phyloP scores from a whole-genome alignment of 1,284 basidiomycete species.

The Schizopora paradoxa region DNA sequence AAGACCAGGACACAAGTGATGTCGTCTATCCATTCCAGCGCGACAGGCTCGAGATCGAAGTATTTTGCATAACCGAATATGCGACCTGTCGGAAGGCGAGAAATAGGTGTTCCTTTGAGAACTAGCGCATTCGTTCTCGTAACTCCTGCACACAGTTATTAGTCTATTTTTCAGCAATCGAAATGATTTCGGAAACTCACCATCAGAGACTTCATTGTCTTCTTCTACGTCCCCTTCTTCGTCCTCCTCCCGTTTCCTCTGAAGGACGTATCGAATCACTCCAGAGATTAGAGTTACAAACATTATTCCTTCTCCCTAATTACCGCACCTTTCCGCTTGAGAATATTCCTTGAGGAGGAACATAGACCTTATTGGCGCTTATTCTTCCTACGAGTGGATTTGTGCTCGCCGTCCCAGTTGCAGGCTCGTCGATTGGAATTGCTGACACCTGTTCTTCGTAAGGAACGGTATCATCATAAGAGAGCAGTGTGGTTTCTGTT shows the following conservation, averaged over 20 bases:
- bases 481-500: slow-evolving; percentile 29
- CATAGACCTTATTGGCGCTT: slow-evolving; percentile 59
- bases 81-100: slow-evolving; percentile 60
- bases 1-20: slow-evolving; percentile 74
- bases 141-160: slow-evolving; percentile 1
- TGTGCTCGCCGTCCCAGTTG: slow-evolving; percentile 21
- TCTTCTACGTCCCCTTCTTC: slow-evolving; percentile 30
- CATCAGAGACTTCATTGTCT: slow-evolving; percentile 39
- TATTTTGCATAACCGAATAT: slow-evolving; percentile 75
- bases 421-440: slow-evolving; percentile 9
- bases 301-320: slow-evolving; percentile 11
- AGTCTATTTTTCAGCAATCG: slow-evolving; percentile 6
- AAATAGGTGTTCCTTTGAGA: slow-evolving; percentile 61
- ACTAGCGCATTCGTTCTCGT: slow-evolving; percentile 67
- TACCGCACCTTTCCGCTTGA: slow-evolving; percentile 63
- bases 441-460: slow-evolving; percentile 44
- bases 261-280: slow-evolving; percentile 33
- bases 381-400: slow-evolving; percentile 56
- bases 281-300: slow-evolving; percentile 32
- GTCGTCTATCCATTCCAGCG: slow-evolving; percentile 76
- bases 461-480: slow-evolving; percentile 48
- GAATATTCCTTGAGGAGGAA: slow-evolving; percentile 58
- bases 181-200: slow-evolving; percentile 23
- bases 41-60: slow-evolving; percentile 62
- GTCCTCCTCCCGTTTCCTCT: slow-evolving; percentile 51